Conservation (phyloP, 2,329 filamentous ascomycete species). For the Epichloe aotearoae region DNA sequence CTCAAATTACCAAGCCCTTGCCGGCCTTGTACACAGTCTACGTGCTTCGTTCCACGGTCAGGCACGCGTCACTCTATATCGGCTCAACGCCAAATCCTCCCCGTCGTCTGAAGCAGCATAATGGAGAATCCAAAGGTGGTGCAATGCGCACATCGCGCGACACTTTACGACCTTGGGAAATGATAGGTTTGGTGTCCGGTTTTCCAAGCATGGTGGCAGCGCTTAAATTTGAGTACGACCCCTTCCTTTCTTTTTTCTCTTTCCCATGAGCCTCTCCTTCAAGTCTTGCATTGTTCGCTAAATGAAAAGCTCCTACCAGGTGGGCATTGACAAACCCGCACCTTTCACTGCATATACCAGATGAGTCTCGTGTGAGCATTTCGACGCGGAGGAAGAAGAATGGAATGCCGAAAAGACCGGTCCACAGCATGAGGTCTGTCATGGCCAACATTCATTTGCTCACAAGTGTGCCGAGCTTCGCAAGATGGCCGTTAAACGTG, state of each 20-base stretch:
- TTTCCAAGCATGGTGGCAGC: conserved; percentile 82
- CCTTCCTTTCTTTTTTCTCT: neutral
- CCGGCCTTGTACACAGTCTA: conserved; percentile 92
- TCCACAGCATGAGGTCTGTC: conserved; percentile 49
- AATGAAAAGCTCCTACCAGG: conserved; percentile 29
- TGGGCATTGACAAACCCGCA: conserved; percentile 90
- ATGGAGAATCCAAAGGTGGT: conserved; percentile 71
- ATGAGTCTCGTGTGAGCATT: conserved; percentile 43
- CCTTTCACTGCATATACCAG: conserved; percentile 62
- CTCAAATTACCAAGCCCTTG: conserved; percentile 42
- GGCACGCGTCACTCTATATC: conserved; percentile 64
- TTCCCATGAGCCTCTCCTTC: conserved; percentile 8
- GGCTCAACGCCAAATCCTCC: conserved; percentile 85
- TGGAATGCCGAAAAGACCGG: conserved; percentile 42
- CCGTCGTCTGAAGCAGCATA: conserved; percentile 79
- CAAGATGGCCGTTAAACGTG: conserved; percentile 67
- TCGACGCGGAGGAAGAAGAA: conserved; percentile 37
- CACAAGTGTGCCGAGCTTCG: conserved; percentile 66
- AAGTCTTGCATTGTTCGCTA: neutral
- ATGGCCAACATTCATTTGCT: conserved; percentile 73
- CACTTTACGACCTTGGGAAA: conserved; percentile 74
- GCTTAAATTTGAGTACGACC: conserved; percentile 75
- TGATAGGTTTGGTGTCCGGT: conserved; percentile 73
- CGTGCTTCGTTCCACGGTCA: conserved; percentile 70
- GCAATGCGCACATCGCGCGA: conserved; percentile 60